These are phyloP conservation scores for Dactylellina drechsleri DNA, from an alignment of 2,329 filamentous ascomycete species.

Conservation along the genomic window DNA sequence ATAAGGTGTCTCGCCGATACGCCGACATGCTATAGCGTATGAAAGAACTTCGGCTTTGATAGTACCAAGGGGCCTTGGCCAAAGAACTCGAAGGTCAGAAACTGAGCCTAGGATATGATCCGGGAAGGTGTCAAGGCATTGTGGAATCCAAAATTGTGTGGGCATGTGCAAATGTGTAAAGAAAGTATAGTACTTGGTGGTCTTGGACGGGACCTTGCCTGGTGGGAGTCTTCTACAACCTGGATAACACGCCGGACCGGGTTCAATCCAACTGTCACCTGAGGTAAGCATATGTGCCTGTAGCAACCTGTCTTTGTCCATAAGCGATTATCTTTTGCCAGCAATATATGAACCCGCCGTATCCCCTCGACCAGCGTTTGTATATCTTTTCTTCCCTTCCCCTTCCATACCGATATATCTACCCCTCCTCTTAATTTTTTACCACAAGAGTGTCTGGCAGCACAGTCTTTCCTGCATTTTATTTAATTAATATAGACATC, in stretches of 20 bases:
- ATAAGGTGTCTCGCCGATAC: slow-evolving; percentile 37
- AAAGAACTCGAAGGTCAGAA: slow-evolving; percentile 25
- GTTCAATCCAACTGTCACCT: slow-evolving; percentile 34
- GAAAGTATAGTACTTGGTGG: background rate
- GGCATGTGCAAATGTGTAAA: slow-evolving; percentile 20
- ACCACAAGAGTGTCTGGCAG: slow-evolving; percentile 24
- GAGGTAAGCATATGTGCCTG: slow-evolving; percentile 5
- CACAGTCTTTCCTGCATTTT: slow-evolving; percentile 36
- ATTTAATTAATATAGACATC: slow-evolving; percentile 29
- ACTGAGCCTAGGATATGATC: slow-evolving; percentile 26
- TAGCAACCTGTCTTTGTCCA: slow-evolving; percentile 8
- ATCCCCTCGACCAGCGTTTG: slow-evolving; percentile 36
- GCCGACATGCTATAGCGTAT: slow-evolving; percentile 5
- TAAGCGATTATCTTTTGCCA: slow-evolving; percentile 23
- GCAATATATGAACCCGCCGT: slow-evolving; percentile 46
- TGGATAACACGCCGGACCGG: slow-evolving; percentile 39
- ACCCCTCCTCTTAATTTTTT: slow-evolving; percentile 32
- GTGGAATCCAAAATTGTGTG: slow-evolving; percentile 17
- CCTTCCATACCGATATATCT: background rate
- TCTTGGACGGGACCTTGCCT: too few species aligned
- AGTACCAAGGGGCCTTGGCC: slow-evolving; percentile 22
- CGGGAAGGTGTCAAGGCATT: slow-evolving; percentile 14
- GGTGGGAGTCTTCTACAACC: slow-evolving; percentile 25
- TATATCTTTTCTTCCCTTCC: slow-evolving; percentile 26
- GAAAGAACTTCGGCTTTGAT: slow-evolving; percentile 11